Evolutionary conservation across 352 stramenopile species (phyloP).

Genomic region (Phytophthora idaei): DNA sequence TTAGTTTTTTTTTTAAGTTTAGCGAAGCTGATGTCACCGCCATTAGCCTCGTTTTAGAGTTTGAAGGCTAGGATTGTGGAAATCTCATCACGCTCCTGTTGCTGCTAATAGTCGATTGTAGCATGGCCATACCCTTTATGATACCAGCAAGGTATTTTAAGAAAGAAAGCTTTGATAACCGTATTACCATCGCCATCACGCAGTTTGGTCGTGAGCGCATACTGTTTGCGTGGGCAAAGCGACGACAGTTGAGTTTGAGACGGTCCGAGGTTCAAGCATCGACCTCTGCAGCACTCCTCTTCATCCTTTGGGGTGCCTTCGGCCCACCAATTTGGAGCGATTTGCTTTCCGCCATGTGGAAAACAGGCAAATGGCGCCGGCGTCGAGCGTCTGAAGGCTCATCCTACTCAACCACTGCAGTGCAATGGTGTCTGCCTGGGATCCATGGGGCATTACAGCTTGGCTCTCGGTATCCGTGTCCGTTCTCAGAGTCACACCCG

Average conservation of each 20-base stretch:
- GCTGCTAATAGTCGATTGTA: no score
- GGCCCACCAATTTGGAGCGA: conserved; percentile 19
- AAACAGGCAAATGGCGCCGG: conserved; percentile 16
- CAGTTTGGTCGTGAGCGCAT: no score
- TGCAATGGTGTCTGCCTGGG: conserved; percentile 1
- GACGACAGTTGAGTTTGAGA: conserved; percentile 8
- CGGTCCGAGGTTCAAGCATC: conserved; percentile 14
- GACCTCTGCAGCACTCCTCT: conserved; percentile 3
- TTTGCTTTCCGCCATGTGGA: conserved; percentile 26
- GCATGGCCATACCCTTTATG: no score
- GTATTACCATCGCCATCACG: no score
- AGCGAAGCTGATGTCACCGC: no score
- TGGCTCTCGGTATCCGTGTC: background rate
- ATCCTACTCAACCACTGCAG: conserved; percentile 4
- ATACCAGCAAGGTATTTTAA: no score
- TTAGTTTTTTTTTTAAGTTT: no score
- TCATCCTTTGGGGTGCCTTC: conserved; percentile 2
- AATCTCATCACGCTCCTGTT: no score
- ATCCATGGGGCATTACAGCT: background rate
- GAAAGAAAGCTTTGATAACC: no score
- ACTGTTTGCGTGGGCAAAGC: background rate
- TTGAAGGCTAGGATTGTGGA: no score
- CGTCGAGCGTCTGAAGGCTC: conserved; percentile 6
- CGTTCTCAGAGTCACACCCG: conserved; percentile 11
- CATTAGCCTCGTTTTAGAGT: no score